Conservation (phyloP, 768 basidiomycete genomes). For the Lyophyllum atratum region DNA sequence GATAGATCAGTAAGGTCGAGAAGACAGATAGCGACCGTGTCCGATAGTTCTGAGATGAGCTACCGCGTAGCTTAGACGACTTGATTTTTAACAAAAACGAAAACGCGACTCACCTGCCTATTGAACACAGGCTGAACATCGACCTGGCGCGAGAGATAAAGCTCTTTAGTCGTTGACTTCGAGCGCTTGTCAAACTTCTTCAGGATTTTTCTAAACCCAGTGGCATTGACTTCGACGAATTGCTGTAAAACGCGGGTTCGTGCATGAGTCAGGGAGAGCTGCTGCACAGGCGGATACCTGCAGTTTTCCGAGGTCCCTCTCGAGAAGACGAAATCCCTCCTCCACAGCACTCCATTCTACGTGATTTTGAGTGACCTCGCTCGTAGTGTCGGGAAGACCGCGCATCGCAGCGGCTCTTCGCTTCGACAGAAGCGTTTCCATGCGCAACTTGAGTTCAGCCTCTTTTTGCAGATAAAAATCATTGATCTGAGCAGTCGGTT, state of each 20-base stretch:
- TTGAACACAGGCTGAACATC: conserved; percentile 99
- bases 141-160: conserved; percentile 94
- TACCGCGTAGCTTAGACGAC: conserved; percentile 31
- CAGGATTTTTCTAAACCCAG: conserved; percentile 94
- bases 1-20: conserved; percentile 78
- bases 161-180: conserved; percentile 92
- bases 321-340: conserved; percentile 93
- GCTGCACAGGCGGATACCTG: conserved; percentile 57
- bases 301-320: conserved; percentile 91
- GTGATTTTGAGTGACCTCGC: conserved; percentile 61
- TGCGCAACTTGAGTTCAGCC: conserved; percentile 87
- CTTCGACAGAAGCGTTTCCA: conserved; percentile 92
- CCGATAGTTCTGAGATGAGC: conserved; percentile 94
- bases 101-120: conserved; percentile 67
- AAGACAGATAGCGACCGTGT: conserved; percentile 85
- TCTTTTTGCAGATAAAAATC: conserved; percentile 97
- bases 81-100: background rate
- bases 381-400: conserved; percentile 66
- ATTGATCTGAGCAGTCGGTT: conserved; percentile 76
- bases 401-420: conserved; percentile 80
- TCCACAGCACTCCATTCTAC: conserved; percentile 96
- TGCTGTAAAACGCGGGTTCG: conserved; percentile 52
- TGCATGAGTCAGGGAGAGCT: conserved; percentile 19
- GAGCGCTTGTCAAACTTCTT: conserved; percentile 99
- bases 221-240: conserved; percentile 97